Evolutionary conservation across 371 early-diverging fungal species (phyloP), one percentile per base, ranked within the genome.

Genomic region (Mortierella sp.): DNA sequence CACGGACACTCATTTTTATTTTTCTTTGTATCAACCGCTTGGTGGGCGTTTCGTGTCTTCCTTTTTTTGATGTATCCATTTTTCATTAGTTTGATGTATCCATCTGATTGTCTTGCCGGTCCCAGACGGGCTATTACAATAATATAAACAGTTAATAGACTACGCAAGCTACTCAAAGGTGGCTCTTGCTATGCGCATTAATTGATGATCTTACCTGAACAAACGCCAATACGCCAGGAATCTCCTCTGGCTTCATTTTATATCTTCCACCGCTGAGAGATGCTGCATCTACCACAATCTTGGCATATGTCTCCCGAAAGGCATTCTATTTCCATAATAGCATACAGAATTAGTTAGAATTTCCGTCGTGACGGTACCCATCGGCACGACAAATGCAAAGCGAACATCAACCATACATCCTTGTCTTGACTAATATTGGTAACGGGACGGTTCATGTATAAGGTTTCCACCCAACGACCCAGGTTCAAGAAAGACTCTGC

Each of bases 381-480:
- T n/a, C n/a, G n/a, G n/a, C n/a, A n/a, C n/a, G n/a, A n/a, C n/a
- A n/a, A 17, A 7, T 47, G 22, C n/a, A 47, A 47, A 13, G 17
- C 6, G 47, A 17, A 17, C 7, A 9, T 15, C 9, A 47, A 40
- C 13, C 59, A 3, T 78, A 78, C 78, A 47, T 68, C 54, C 29
- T 65, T 72, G 8, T 78, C 68, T 26, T 68, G 47, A 35, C 42
- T 56, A 29, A 69, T 65, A 9, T 31, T 35, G 17, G 42, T 53
- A 17, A 23, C 58, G 15, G 79, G 79, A 15, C 73, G 73, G 28
- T 68, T 78, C 10, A 43, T n/a, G 45, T 49, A 78, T 12, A 78
- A 66, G 0, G 72, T 69, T 57, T 78, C 79, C 12, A 78, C 35
- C 79, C 79, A 78, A 15, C 73, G 61, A 3, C 73, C 73, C 56